phyloP scores from a whole-genome alignment of 495 filamentous ascomycete genomes.

The Penicillium canariense region DNA sequence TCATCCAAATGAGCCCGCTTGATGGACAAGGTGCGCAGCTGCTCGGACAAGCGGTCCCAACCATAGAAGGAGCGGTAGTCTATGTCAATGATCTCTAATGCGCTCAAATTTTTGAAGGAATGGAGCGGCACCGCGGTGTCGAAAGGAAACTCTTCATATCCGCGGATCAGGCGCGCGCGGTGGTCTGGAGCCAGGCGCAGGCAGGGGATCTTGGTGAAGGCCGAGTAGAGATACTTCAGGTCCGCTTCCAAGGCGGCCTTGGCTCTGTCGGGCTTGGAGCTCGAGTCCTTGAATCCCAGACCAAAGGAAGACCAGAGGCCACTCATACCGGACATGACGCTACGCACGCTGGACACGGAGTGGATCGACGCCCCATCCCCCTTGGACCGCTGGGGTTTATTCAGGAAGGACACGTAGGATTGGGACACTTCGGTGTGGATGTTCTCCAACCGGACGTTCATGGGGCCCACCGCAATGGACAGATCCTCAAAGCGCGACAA shows the following conservation, averaged over 20 bases:
- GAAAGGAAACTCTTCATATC: conserved; percentile 97
- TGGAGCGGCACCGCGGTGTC: conserved; percentile 95
- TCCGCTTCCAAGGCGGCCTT: conserved; percentile 81
- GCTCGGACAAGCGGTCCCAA: conserved; percentile 91
- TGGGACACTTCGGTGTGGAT: conserved; percentile 83
- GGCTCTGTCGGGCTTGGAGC: conserved; percentile 79
- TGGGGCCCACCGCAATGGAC: conserved; percentile 83
- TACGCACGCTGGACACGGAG: conserved; percentile 94
- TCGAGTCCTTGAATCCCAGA: conserved; percentile 68
- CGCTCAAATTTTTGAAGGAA: conserved; percentile 93
- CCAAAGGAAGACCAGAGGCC: conserved; percentile 87
- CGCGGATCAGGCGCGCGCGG: conserved; percentile 80
- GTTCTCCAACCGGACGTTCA: conserved; percentile 94
- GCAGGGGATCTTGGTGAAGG: conserved; percentile 97
- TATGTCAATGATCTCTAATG: conserved; percentile 89
- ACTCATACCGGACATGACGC: conserved; percentile 95
- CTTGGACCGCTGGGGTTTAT: conserved; percentile 68
- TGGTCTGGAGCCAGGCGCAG: conserved; percentile 85
- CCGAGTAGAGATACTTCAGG: conserved; percentile 92
- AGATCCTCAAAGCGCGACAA: conserved; percentile 92
- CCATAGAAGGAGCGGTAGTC: conserved; percentile 96
- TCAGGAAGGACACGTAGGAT: conserved; percentile 93
- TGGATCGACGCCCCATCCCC: conserved; percentile 87
- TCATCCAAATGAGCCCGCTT: conserved; percentile 87
- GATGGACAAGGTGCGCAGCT: conserved; percentile 83